A percentile compares a stretch with the other conserved stretches of the same genome.
Conservation (phyloP, 129 eudicot species). For the carrot (Daucus carota) region DH1_v3.0 NC_030383.2:8417501-8418000, state of each 20-base stretch:
- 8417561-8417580: conserved; percentile 79
- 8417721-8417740: conserved; percentile 75
- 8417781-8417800: conserved; percentile 72
- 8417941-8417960: conserved; percentile 78
- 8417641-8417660: conserved; percentile 64
- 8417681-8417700: conserved; percentile 63
- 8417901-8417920: background rate
- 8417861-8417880: background rate
- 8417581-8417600: conserved; percentile 77
- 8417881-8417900: background rate
- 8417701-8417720: conserved; percentile 78
- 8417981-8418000: conserved; percentile 50
- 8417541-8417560: conserved; percentile 65
- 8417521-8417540: conserved; percentile 87
- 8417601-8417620: conserved; percentile 87
- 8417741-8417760: conserved; percentile 81
- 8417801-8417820: conserved; percentile 76
- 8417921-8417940: conserved; percentile 43
- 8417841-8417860: background rate
- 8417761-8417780: conserved; percentile 77
- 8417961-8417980: conserved; percentile 62
- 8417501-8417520: conserved; percentile 72
- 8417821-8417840: conserved; percentile 47
- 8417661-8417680: conserved; percentile 74
- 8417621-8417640: conserved; percentile 71